phyloP scores from a whole-genome alignment of 176 grass and related monocot genomes.

The Zea luxurians region DNA sequence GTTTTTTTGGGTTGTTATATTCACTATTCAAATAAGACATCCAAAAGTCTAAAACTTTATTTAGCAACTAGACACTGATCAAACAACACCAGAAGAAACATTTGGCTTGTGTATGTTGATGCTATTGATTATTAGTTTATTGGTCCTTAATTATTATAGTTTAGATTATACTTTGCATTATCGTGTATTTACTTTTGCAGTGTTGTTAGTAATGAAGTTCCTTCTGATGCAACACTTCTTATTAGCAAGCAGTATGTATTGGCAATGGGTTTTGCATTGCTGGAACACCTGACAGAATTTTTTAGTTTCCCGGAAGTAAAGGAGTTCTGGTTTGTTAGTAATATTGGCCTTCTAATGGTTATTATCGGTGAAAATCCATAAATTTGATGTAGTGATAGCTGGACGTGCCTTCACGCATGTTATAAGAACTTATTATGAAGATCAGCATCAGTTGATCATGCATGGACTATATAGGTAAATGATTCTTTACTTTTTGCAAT shows the following conservation, averaged over 20 bases:
- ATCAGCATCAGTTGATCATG: too few species aligned
- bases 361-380: slow-evolving; percentile 78
- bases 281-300: too few species aligned
- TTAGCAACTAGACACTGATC: not conserved
- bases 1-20: too few species aligned
- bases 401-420: slow-evolving; percentile 73
- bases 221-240: too few species aligned
- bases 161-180: slow-evolving; percentile 17
- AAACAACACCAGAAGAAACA: not conserved
- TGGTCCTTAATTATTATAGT: not conserved
- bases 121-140: not conserved
- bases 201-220: slow-evolving; percentile 30
- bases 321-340: slow-evolving; percentile 64
- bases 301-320: too few species aligned
- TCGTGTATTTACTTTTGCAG: slow-evolving; percentile 4
- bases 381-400: slow-evolving; percentile 71
- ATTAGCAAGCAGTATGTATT: too few species aligned
- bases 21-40: too few species aligned
- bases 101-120: not conserved
- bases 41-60: not conserved
- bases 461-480: too few species aligned
- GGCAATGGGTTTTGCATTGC: too few species aligned
- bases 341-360: slow-evolving; percentile 76
- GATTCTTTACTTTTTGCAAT: too few species aligned
- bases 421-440: slow-evolving; percentile 64